Percentiles rank a stretch among this genome's conserved stretches.
Evolutionary conservation across 495 filamentous ascomycete species (phyloP).

Genomic region (Talaromyces ruber): DNA sequence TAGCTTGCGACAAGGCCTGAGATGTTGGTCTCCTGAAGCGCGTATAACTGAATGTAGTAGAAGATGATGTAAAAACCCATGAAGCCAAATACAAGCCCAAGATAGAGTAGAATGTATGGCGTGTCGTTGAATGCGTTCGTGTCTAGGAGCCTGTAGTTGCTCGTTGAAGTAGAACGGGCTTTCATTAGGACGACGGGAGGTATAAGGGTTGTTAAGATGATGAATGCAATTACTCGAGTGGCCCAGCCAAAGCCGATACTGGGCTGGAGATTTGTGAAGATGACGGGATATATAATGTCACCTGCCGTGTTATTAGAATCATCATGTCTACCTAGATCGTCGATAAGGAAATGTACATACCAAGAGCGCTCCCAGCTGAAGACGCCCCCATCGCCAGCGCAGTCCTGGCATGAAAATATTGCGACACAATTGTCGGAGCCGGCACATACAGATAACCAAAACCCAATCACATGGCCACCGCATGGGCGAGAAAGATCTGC

Average conservation of each 20-base stretch:
- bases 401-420: slow-evolving; percentile 62
- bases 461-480: slow-evolving; percentile 37
- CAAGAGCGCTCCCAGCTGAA: slow-evolving; percentile 44
- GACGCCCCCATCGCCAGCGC: slow-evolving; percentile 63
- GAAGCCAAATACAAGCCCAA: slow-evolving; percentile 23
- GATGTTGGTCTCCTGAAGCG: slow-evolving; percentile 10
- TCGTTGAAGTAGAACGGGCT: not conserved
- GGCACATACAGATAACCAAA: slow-evolving; percentile 52
- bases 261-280: slow-evolving; percentile 55
- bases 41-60: slow-evolving; percentile 31
- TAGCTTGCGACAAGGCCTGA: slow-evolving; percentile 28
- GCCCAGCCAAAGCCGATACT: slow-evolving; percentile 65
- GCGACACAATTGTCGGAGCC: slow-evolving; percentile 47
- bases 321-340: not conserved
- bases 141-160: slow-evolving; percentile 18
- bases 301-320: slow-evolving; percentile 24
- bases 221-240: slow-evolving; percentile 59
- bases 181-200: not conserved
- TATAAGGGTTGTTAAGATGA: slow-evolving; percentile 40
- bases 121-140: slow-evolving; percentile 23
- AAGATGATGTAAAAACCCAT: slow-evolving; percentile 32
- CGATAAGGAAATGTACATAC: not conserved
- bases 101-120: slow-evolving; percentile 24
- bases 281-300: slow-evolving; percentile 50
- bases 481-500: slow-evolving; percentile 36